Evolutionary conservation across 1,284 basidiomycete genomes (phyloP).

Genomic region (Rhodotorula glutinis): DNA sequence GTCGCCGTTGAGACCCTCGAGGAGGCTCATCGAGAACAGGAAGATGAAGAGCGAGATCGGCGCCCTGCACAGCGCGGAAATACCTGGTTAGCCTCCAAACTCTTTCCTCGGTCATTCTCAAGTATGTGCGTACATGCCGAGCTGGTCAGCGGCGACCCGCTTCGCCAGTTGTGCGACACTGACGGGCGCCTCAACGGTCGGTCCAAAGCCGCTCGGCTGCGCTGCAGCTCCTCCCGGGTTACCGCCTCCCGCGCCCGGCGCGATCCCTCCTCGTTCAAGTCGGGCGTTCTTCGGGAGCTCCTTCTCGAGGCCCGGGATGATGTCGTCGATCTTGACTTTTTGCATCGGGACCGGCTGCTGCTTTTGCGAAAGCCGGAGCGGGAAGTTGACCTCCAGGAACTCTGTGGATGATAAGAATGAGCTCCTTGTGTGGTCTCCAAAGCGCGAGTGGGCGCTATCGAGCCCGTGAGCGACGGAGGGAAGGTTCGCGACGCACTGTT

Average conservation of each 20-base stretch:
- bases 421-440: too few species aligned
- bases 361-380: slow-evolving; percentile 21
- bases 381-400: slow-evolving; percentile 40
- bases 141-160: slow-evolving; percentile 39
- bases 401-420: slow-evolving; percentile 13
- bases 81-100: too few species aligned
- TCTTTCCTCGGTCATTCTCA: too few species aligned
- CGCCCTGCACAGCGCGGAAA: not conserved
- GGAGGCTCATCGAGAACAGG: slow-evolving; percentile 36
- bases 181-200: slow-evolving; percentile 3
- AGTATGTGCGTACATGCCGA: slow-evolving; percentile 30
- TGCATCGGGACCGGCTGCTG: slow-evolving; percentile 18
- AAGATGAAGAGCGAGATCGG: slow-evolving; percentile 39
- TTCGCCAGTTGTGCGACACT: slow-evolving; percentile 28
- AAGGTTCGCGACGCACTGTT: slow-evolving; percentile 26
- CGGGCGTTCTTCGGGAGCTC: slow-evolving; percentile 26
- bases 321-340: slow-evolving; percentile 28
- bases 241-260: slow-evolving; percentile 1
- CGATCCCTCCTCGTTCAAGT: slow-evolving; percentile 23
- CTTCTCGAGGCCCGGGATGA: slow-evolving; percentile 36
- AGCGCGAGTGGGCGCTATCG: not conserved
- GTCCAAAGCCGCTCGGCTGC: not conserved
- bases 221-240: not conserved
- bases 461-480: not conserved
- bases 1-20: slow-evolving; percentile 36